Percentiles rank a stretch among this genome's conserved stretches.
Conservation (phyloP, 2,329 filamentous ascomycete genomes). For the Ceratocystiopsis brevicomis region DNA sequence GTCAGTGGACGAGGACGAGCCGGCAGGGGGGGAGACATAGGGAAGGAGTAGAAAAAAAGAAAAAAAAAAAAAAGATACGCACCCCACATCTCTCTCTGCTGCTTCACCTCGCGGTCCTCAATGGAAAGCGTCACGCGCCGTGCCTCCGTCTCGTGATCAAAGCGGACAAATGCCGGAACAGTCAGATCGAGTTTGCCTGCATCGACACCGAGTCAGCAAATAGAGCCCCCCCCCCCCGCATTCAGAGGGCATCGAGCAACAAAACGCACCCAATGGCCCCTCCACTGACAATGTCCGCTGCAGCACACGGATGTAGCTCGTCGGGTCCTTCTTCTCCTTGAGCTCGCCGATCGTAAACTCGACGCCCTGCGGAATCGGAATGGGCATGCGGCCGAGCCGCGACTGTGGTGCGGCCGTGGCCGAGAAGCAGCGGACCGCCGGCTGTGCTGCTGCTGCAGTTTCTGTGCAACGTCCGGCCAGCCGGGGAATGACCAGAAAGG, state of each 20-base stretch:
- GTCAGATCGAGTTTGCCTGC: slow-evolving; percentile 56
- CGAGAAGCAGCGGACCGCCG: slow-evolving; percentile 36
- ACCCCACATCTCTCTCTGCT: slow-evolving; percentile 97
- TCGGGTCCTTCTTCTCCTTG: slow-evolving; percentile 30
- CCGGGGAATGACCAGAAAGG: no score
- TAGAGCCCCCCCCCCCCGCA: not conserved
- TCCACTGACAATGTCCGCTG: slow-evolving; percentile 54
- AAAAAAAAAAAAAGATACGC: slow-evolving; percentile 3
- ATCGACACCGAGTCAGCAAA: no score
- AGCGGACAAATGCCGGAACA: slow-evolving; percentile 59
- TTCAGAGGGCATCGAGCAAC: not conserved
- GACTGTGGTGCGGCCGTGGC: slow-evolving; percentile 48
- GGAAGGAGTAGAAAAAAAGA: no score
- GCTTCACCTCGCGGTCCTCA: slow-evolving; percentile 44
- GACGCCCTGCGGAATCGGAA: slow-evolving; percentile 71
- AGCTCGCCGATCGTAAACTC: slow-evolving; percentile 53
- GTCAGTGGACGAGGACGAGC: not conserved
- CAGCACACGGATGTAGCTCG: slow-evolving; percentile 40
- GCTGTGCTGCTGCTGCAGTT: not conserved
- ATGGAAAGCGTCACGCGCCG: slow-evolving; percentile 52
- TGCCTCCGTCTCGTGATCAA: slow-evolving; percentile 46
- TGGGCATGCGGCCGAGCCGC: slow-evolving; percentile 67
- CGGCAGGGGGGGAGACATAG: no score
- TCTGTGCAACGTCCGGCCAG: no score
- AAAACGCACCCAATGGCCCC: slow-evolving; percentile 53